Evolutionary conservation across 2,329 filamentous ascomycete genomes (phyloP).

Genomic region (Parafenestella ontariensis): DNA sequence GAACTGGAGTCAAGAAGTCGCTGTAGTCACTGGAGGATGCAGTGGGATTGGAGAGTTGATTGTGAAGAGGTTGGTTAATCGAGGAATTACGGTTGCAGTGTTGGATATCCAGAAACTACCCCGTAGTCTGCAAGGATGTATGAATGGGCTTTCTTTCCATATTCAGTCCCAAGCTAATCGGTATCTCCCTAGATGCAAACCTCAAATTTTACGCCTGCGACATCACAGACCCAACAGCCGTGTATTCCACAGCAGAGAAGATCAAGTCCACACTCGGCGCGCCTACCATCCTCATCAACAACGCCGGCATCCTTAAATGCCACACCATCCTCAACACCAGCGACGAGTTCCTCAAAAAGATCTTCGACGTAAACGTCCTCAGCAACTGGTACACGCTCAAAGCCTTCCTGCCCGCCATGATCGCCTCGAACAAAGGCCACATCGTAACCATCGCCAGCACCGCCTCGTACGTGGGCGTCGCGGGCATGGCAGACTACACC

Average conservation of each 20-base stretch:
- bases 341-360: conserved; percentile 39
- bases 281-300: conserved; percentile 47
- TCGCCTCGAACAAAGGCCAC: conserved; percentile 55
- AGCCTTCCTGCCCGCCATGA: conserved; percentile 48
- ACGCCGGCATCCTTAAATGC: conserved; percentile 41
- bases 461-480: conserved; percentile 57
- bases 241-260: conserved; percentile 32
- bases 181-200: conserved; percentile 27
- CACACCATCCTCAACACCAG: conserved; percentile 44
- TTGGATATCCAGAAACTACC: conserved; percentile 44
- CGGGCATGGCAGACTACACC: conserved; percentile 61
- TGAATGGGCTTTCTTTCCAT: neutral
- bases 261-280: conserved; percentile 32
- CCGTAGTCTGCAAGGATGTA: conserved; percentile 34
- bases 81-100: conserved; percentile 41
- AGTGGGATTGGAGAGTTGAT: conserved; percentile 45
- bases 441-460: conserved; percentile 63
- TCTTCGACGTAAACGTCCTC: conserved; percentile 48
- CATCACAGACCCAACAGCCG: conserved; percentile 37
- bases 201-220: conserved; percentile 45
- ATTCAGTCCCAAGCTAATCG: neutral
- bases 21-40: conserved; percentile 48
- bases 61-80: conserved; percentile 34
- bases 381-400: conserved; percentile 45
- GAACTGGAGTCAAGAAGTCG: conserved; percentile 43